These are phyloP conservation scores for Solanum ahanhuiri DNA, from an alignment of 257 asterid species.

Conservation along the genomic window DNA sequence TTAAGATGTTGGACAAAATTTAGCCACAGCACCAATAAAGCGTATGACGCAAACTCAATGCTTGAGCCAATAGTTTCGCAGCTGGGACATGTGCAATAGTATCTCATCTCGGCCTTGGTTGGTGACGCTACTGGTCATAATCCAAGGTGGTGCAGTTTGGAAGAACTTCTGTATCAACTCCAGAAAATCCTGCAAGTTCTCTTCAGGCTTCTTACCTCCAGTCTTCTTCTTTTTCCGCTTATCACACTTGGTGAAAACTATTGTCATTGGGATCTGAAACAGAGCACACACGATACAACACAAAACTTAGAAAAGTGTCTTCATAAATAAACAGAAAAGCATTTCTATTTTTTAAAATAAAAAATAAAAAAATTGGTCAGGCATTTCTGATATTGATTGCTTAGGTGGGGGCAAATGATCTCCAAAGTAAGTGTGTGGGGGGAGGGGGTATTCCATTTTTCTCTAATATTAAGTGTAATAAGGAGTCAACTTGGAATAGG, in stretches of 20 bases:
- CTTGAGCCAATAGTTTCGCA: constrained; percentile 92
- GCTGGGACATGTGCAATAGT: constrained; percentile 90
- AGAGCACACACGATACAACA: background rate
- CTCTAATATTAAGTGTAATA: background rate
- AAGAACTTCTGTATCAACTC: constrained; percentile 53
- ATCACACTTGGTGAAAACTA: constrained; percentile 89
- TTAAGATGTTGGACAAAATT: background rate
- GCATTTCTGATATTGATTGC: background rate
- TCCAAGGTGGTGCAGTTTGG: constrained; percentile 89
- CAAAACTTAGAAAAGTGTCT: background rate
- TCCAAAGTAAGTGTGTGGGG: background rate
- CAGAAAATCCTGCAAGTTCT: constrained; percentile 66
- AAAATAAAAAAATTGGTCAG: background rate
- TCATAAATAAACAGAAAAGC: background rate
- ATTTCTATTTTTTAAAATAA: background rate
- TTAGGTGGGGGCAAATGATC: background rate
- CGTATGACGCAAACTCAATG: constrained; percentile 18
- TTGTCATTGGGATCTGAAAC: constrained; percentile 86
- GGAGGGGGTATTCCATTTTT: background rate
- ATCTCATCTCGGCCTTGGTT: constrained; percentile 96
- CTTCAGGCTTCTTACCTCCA: constrained; percentile 88
- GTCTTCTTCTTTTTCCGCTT: constrained; percentile 87
- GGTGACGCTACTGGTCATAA: constrained; percentile 92
- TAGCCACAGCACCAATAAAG: background rate
- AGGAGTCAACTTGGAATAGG: background rate